A percentile compares a stretch with the other conserved stretches of the same genome.
Conservation (phyloP, 495 filamentous ascomycete species). For the Lasiosphaeria miniovina region DNA sequence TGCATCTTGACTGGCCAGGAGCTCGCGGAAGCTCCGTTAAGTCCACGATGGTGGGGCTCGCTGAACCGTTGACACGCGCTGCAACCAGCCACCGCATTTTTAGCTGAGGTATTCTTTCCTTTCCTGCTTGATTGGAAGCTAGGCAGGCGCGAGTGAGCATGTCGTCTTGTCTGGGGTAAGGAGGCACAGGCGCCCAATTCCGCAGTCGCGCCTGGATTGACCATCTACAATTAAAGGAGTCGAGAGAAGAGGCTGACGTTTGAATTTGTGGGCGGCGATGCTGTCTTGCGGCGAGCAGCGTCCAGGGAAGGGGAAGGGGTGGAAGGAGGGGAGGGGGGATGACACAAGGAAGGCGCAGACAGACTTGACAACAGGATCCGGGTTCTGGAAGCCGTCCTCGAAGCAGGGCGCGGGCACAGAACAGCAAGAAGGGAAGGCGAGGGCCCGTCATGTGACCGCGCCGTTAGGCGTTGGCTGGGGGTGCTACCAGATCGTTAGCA, state of each 20-base stretch:
- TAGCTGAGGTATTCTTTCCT: conserved; percentile 2
- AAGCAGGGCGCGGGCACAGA: neutral
- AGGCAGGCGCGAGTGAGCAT: too few species aligned
- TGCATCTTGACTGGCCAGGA: conserved; percentile 27
- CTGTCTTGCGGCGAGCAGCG: too few species aligned
- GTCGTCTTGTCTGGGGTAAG: too few species aligned
- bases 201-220: too few species aligned
- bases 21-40: conserved; percentile 22
- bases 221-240: too few species aligned
- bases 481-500: too few species aligned
- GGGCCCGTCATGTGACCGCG: conserved; percentile 14
- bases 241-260: too few species aligned
- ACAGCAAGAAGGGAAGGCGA: neutral
- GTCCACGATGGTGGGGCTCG: conserved; percentile 19
- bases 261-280: too few species aligned
- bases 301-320: too few species aligned
- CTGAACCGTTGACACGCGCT: conserved; percentile 19
- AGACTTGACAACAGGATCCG: neutral
- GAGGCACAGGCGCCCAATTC: too few species aligned
- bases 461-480: conserved; percentile 3
- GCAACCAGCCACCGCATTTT: conserved; percentile 35
- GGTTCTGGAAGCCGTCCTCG: neutral
- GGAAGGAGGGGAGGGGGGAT: too few species aligned
- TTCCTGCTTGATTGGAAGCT: neutral
- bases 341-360: too few species aligned